Evolutionary conservation across 768 basidiomycete species (phyloP), one percentile per base, ranked within the genome.

Genomic region (Suillus alpinus): DNA sequence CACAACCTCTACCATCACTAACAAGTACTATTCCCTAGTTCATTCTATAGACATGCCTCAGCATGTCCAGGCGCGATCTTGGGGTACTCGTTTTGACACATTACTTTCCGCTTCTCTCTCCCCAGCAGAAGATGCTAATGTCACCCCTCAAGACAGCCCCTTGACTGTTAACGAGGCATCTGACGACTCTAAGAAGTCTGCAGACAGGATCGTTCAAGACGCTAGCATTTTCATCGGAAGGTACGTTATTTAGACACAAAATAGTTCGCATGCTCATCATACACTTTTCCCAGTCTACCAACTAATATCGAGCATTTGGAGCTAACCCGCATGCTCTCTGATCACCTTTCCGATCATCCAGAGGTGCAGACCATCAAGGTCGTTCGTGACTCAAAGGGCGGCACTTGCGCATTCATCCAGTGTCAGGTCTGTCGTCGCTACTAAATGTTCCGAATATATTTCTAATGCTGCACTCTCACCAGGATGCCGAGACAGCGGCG

Each of bases 221-320:
- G 86, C 90, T 43, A 92, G 89, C 67, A 81, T 94, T 66, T 94
- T 94, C 72, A 87, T 93, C 62, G 92, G 92, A 72, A 92, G 91
- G 91, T 90, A 67, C 5, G 70, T 65, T 59, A 32, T n/a, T 13
- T 31, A 18, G 34, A 12, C 34, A 47, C 20, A 20, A 39, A 20
- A 20, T 41, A 7, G 53, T 12, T 34, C 23, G 41, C 46, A 51
- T 46, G n/a, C 67, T 67, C 39, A 67, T 47, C 8, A 56, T 57
- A 58, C 59, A 49, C 49, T 59, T 44, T 52, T 49, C 16, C 37
- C 61, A 93, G 91, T 70, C 78, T 93, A 62, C 91, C 92, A 12
- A 77, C 84, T 55, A 82, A 85, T 65, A 78, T 91, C 37, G 87
- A 90, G 59, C 84, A 86, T 58, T 68, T 69, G 51, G 87, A 92